These are phyloP conservation scores for Botryobasidium botryosum DNA, from an alignment of 768 basidiomycete species.

Conservation along the genomic window DNA sequence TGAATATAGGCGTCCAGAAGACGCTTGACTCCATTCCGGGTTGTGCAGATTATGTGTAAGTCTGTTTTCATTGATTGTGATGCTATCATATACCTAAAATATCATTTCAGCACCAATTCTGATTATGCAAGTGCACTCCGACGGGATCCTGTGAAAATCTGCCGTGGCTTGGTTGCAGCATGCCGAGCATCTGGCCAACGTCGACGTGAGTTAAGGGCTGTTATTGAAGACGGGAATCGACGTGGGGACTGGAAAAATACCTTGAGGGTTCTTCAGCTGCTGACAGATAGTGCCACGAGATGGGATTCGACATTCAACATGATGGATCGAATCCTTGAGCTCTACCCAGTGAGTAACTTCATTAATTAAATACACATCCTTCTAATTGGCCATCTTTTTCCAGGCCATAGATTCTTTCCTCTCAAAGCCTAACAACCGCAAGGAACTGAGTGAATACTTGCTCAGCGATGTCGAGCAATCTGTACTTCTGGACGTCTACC, in stretches of 20 bases:
- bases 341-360: neutral
- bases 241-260: neutral
- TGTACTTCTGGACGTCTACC: neutral
- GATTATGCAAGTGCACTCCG: neutral
- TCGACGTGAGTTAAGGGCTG: no score
- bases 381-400: neutral
- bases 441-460: neutral
- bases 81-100: no score
- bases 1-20: no score
- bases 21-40: no score
- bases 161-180: no score
- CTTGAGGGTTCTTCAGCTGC: neutral
- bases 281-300: neutral
- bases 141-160: neutral
- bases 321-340: neutral
- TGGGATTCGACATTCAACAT: slow-evolving; percentile 1
- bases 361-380: neutral
- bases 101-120: neutral
- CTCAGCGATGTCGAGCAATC: neutral
- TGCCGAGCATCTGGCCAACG: no score
- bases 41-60: no score
- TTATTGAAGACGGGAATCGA: neutral
- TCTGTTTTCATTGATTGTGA: no score
- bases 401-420: neutral
- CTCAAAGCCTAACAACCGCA: neutral